phyloP scores from a whole-genome alignment of 2,329 filamentous ascomycete species.

The Pseudocercospora musae region DNA sequence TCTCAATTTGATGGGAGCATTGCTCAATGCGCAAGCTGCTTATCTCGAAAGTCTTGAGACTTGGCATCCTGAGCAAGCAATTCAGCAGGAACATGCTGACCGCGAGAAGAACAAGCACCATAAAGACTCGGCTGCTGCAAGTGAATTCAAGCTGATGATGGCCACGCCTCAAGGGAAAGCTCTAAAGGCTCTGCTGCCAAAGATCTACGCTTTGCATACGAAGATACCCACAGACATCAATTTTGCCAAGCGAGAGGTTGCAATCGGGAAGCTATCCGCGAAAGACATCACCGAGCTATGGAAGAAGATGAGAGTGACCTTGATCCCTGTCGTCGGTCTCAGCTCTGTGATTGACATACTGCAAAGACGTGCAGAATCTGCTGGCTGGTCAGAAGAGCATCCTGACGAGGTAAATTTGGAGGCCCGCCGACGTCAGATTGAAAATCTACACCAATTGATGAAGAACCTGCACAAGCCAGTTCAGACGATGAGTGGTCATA shows the following conservation, averaged over 20 bases:
- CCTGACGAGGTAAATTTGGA: constrained; percentile 17
- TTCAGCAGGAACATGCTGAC: constrained; percentile 3
- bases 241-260: constrained; percentile 72
- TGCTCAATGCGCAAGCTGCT: constrained; percentile 59
- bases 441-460: constrained; percentile 64
- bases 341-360: constrained; percentile 70
- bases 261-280: constrained; percentile 63
- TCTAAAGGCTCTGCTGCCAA: constrained; percentile 27
- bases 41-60: constrained; percentile 64
- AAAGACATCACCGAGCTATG: constrained; percentile 62
- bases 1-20: constrained; percentile 52
- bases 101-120: constrained; percentile 19
- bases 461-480: constrained; percentile 66
- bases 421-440: constrained; percentile 22
- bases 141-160: constrained; percentile 8
- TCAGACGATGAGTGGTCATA: constrained; percentile 57
- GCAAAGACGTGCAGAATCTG: constrained; percentile 58
- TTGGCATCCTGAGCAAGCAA: constrained; percentile 44
- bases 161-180: constrained; percentile 32
- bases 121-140: not conserved
- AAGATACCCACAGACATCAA: constrained; percentile 65
- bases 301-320: constrained; percentile 57
- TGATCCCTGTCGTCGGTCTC: constrained; percentile 66
- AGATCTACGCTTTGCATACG: constrained; percentile 54
- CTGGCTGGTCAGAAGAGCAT: constrained; percentile 44